These are phyloP conservation scores for Pseudonectria foliicola DNA, from an alignment of 2,329 filamentous ascomycete species.

Conservation along the genomic window DNA sequence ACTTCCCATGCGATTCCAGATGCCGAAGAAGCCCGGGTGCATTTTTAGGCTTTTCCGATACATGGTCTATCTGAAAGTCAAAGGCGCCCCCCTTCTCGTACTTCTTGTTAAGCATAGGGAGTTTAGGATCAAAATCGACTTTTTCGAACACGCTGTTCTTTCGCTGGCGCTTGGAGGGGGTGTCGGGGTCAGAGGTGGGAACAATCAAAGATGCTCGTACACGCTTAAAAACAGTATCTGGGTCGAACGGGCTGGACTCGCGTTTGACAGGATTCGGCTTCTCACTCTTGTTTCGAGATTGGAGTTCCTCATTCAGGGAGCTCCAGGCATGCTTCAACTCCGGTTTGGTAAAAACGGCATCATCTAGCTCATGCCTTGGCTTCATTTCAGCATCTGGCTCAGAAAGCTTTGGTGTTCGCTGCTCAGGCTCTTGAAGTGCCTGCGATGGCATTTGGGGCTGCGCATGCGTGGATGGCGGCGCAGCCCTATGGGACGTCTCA, in stretches of 20 bases:
- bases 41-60: slow-evolving; percentile 22
- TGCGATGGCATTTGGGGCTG: slow-evolving; percentile 6
- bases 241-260: slow-evolving; percentile 50
- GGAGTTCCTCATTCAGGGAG: slow-evolving; percentile 37
- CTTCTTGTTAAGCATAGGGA: slow-evolving; percentile 50
- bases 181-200: slow-evolving; percentile 13
- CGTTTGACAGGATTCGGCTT: slow-evolving; percentile 36
- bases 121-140: slow-evolving; percentile 45
- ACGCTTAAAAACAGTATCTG: slow-evolving; percentile 52
- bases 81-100: slow-evolving; percentile 52
- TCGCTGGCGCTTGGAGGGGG: slow-evolving; percentile 19
- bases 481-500: slow-evolving; percentile 6
- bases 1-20: slow-evolving; percentile 39
- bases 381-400: slow-evolving; percentile 10
- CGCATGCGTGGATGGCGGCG: slow-evolving; percentile 8
- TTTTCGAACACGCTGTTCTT: slow-evolving; percentile 46
- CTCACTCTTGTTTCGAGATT: slow-evolving; percentile 24
- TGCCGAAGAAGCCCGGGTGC: slow-evolving; percentile 35
- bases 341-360: slow-evolving; percentile 48
- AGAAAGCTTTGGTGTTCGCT: slow-evolving; percentile 7
- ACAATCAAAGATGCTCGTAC: slow-evolving; percentile 40
- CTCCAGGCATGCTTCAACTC: slow-evolving; percentile 53
- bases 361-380: slow-evolving; percentile 16
- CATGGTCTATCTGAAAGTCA: slow-evolving; percentile 32
- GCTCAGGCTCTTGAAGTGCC: slow-evolving; percentile 6